A percentile compares a stretch with the other conserved stretches of the same genome.
phyloP scores from a whole-genome alignment of 192 early-diverging fungal genomes.

The Umbelopsis sp. region DNA sequence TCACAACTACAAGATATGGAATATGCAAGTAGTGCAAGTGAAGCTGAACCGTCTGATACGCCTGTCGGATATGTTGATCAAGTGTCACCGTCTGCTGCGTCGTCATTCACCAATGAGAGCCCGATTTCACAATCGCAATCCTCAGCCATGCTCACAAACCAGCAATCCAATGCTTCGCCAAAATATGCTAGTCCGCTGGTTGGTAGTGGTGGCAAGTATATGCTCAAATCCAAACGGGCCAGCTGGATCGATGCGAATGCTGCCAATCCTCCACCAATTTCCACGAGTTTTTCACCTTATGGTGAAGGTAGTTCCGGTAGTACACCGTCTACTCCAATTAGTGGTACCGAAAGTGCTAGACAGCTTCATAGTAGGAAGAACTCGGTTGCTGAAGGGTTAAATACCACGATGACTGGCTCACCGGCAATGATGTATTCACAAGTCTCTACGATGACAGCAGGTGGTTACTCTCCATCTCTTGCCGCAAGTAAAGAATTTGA shows the following conservation, averaged over 20 bases:
- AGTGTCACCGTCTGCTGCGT: neutral
- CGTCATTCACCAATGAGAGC: neutral
- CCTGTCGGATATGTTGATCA: neutral
- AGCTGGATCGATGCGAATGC: conserved; percentile 33
- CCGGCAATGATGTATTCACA: neutral
- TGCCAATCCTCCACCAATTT: neutral
- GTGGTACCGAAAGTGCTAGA: conserved; percentile 14
- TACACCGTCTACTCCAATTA: conserved; percentile 19
- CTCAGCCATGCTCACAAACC: neutral
- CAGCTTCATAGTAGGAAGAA: conserved; percentile 17
- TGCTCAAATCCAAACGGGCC: conserved; percentile 34
- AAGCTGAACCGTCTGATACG: conserved; percentile 8
- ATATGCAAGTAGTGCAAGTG: conserved; percentile 20
- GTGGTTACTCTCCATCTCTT: neutral
- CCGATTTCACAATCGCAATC: neutral
- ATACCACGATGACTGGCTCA: neutral
- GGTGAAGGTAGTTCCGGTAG: conserved; percentile 9
- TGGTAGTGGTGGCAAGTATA: conserved; percentile 26
- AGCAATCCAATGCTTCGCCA: conserved; percentile 8
- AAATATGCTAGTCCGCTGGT: conserved; percentile 38
- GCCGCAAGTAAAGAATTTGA: neutral
- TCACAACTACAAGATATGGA: conserved; percentile 27
- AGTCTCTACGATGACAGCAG: neutral
- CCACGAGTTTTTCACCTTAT: neutral
- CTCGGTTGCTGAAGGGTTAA: conserved; percentile 8